A percentile compares a stretch with the other conserved stretches of the same genome.
Evolutionary conservation across 345 rosid species (phyloP).

Genomic region (Trapa incisa): DNA sequence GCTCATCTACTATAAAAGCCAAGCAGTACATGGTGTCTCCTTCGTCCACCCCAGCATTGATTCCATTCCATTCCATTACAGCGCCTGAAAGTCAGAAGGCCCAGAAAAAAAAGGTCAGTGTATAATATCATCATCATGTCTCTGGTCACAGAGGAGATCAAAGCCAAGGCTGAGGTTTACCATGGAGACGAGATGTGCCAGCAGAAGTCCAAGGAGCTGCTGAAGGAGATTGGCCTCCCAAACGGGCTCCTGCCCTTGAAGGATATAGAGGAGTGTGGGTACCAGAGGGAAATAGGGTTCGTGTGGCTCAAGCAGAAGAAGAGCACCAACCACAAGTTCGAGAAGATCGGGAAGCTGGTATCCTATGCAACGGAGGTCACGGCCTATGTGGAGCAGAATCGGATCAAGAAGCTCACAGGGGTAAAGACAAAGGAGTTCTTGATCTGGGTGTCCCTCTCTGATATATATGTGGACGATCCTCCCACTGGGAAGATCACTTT

Average conservation of each 20-base stretch:
- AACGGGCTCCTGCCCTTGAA: constrained; percentile 43
- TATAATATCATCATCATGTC: background rate
- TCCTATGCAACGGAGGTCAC: constrained; percentile 30
- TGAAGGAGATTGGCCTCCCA: constrained; percentile 41
- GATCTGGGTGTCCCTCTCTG: constrained; percentile 39
- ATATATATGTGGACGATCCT: constrained; percentile 28
- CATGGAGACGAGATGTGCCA: constrained; percentile 6
- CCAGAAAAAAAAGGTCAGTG: too few relatives aligned
- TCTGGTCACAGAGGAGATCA: constrained; percentile 1
- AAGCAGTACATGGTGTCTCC: background rate
- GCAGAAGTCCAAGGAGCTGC: constrained; percentile 12
- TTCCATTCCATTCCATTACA: background rate
- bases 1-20: background rate
- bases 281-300: constrained; percentile 30
- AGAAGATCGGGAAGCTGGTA: constrained; percentile 39
- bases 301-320: constrained; percentile 49
- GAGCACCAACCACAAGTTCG: constrained; percentile 36
- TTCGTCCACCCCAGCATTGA: background rate
- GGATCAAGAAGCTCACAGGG: constrained; percentile 43
- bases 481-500: constrained; percentile 40
- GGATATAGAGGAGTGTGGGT: constrained; percentile 42
- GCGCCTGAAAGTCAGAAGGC: background rate
- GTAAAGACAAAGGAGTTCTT: constrained; percentile 47
- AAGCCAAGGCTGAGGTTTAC: constrained; percentile 5
- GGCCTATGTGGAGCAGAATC: constrained; percentile 24